A percentile compares a stretch with the other conserved stretches of the same genome.
Evolutionary conservation across 306 rosid species (phyloP).

Genomic region (Fragaria ananassa): DNA sequence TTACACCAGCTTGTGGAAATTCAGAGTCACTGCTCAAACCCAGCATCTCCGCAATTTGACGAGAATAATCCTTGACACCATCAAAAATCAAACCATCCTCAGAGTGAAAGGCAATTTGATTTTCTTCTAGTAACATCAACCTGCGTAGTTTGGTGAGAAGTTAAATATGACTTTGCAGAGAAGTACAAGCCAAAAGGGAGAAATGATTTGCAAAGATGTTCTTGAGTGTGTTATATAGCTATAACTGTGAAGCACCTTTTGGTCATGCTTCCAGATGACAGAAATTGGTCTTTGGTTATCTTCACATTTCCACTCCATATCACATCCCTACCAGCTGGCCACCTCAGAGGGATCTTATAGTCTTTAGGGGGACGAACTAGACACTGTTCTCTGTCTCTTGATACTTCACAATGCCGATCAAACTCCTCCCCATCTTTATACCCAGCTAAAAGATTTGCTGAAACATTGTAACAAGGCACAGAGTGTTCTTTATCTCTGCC

Average conservation of each 20-base stretch:
- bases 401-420: constrained; percentile 81
- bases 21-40: constrained; percentile 80
- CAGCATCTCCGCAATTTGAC: constrained; percentile 92
- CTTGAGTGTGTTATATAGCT: background rate
- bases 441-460: constrained; percentile 65
- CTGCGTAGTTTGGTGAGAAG: constrained; percentile 33
- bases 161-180: constrained; percentile 11
- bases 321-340: constrained; percentile 92
- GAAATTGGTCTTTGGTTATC: constrained; percentile 94
- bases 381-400: constrained; percentile 51
- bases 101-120: constrained; percentile 94
- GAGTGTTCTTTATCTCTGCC: constrained; percentile 78
- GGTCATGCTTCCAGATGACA: constrained; percentile 98
- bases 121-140: constrained; percentile 96
- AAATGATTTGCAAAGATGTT: constrained; percentile 4
- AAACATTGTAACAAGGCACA: constrained; percentile 91
- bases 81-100: constrained; percentile 84
- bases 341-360: constrained; percentile 83
- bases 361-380: constrained; percentile 96
- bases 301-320: constrained; percentile 98
- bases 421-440: constrained; percentile 78
- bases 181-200: constrained; percentile 3
- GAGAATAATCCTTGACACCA: constrained; percentile 89
- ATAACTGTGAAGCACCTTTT: constrained; percentile 57
- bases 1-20: constrained; percentile 87